A percentile compares a stretch with the other conserved stretches of the same genome.
Conservation (phyloP, 192 early-diverging fungal species). For the Coemansia sp. region DNA sequence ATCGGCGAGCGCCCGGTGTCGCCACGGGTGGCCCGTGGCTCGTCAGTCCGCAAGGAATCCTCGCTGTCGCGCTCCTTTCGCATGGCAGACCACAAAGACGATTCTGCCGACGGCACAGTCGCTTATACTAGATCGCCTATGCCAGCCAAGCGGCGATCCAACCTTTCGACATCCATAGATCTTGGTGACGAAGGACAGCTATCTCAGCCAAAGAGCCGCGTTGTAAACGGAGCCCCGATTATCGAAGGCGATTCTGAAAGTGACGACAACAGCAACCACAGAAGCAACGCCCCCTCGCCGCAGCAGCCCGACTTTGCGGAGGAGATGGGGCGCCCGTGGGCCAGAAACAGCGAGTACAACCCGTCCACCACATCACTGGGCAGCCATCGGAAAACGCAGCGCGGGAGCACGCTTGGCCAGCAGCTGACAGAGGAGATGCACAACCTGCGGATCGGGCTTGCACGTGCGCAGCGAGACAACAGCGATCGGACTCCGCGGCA, state of each 20-base stretch:
- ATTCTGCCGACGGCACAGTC: slow-evolving; percentile 7
- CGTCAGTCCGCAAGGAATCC: slow-evolving; percentile 38
- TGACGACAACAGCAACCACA: neutral
- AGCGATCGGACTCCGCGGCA: slow-evolving; percentile 28
- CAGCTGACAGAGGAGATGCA: slow-evolving; percentile 55
- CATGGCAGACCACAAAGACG: slow-evolving; percentile 1
- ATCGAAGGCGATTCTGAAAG: slow-evolving; percentile 10
- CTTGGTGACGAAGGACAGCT: neutral
- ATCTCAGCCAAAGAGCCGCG: neutral
- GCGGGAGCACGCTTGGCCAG: slow-evolving; percentile 54
- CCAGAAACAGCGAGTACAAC: slow-evolving; percentile 30
- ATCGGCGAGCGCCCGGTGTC: slow-evolving; percentile 32
- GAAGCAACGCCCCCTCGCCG: slow-evolving; percentile 6
- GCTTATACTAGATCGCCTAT: neutral
- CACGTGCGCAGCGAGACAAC: slow-evolving; percentile 29
- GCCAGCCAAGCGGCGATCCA: slow-evolving; percentile 22
- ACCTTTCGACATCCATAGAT: slow-evolving; percentile 14
- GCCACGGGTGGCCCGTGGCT: slow-evolving; percentile 9
- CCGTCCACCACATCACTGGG: slow-evolving; percentile 31
- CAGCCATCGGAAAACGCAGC: slow-evolving; percentile 24
- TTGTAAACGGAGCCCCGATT: neutral
- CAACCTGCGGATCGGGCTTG: slow-evolving; percentile 30
- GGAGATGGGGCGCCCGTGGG: slow-evolving; percentile 35
- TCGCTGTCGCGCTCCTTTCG: slow-evolving; percentile 36
- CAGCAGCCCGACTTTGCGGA: neutral